Base-by-base conservation (phyloP, 352 stramenopile species). In the Globisporangium echinulatum region DNA sequence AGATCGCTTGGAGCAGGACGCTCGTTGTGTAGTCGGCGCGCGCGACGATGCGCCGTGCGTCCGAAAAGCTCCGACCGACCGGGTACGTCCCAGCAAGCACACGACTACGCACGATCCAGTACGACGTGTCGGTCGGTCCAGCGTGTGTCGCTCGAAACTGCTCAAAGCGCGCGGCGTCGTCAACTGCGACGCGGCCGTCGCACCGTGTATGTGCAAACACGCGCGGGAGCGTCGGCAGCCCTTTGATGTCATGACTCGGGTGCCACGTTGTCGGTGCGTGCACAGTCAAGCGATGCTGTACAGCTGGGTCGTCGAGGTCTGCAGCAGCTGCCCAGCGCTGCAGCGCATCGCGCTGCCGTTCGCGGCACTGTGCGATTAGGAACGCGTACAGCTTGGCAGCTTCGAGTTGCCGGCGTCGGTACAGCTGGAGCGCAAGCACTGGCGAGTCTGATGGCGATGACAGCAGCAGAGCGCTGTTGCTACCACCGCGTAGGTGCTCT, bases 91-190 rank as follows among this genome's bases (percentile, higher is more conserved):
- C 82, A 25, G 75, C 63, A 11, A 92, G 71, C 39, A 92, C 61
- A 9, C 75, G 71, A 38, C 63, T 58, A 44, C 77, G 77, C 42
- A 92, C 58, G 56, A 91, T 61, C 85, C 83, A 92, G 58, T 85
- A 90, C 38, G 79, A 90, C 51, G 68, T 67, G 56, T 88, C 79
- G 0, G 80, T 88, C 7, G 83, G 83, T 0, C 85, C 82, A 0
- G 68, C 64, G 60, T 92, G 79, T 54, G 76, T 82, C 7, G 67
- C 64, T n/a, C 75, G 71, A 51, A 94, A 94, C 53, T 87, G 69
- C 49, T 81, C 79, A 63, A 75, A 91, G 7, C 71, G 66, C 36
- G 66, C 60, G 54, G 79, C 70, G 62, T 90, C 78, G 44, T 90
- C 77, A 39, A 91, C 62, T 13, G 62, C 68, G 1, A 92, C 50